These are phyloP conservation scores for Pichia deserticola DNA, from an alignment of 805 yeast genomes.

Conservation along the genomic window DNA sequence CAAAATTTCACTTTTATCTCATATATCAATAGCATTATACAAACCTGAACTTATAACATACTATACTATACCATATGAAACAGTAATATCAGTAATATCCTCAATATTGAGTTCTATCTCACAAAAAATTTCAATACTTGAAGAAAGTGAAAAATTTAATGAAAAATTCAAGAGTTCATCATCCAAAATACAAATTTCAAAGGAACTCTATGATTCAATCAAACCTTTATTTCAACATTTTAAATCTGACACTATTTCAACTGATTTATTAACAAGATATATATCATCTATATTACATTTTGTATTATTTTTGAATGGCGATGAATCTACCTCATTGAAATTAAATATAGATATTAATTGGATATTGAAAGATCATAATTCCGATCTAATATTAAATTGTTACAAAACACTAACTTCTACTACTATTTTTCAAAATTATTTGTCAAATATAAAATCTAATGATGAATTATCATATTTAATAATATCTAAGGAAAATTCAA, in stretches of 20 bases:
- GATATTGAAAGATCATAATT: slow-evolving; percentile 1
- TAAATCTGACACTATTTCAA: neutral
- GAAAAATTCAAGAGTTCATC: neutral
- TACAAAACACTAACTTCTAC: neutral
- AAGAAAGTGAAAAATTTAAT: neutral
- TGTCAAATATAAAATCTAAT: neutral
- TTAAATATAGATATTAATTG: slow-evolving; percentile 1
- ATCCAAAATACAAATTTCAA: neutral
- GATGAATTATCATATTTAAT: neutral
- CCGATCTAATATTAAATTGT: neutral
- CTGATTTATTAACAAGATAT: neutral
- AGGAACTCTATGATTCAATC: neutral
- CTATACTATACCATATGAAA: neutral
- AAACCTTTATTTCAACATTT: neutral
- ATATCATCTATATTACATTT: slow-evolving; percentile 3
- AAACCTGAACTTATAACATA: neutral
- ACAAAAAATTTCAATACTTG: neutral
- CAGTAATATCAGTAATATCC: neutral
- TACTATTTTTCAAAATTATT: neutral
- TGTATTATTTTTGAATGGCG: neutral
- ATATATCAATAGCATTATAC: neutral
- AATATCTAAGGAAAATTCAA: neutral
- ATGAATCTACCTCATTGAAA: neutral
- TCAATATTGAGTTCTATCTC: neutral
- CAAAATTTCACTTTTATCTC: neutral